Evolutionary conservation across 2,329 filamentous ascomycete species (phyloP), one percentile per base, ranked within the genome.

Genomic region (Botrytis galanthina): DNA sequence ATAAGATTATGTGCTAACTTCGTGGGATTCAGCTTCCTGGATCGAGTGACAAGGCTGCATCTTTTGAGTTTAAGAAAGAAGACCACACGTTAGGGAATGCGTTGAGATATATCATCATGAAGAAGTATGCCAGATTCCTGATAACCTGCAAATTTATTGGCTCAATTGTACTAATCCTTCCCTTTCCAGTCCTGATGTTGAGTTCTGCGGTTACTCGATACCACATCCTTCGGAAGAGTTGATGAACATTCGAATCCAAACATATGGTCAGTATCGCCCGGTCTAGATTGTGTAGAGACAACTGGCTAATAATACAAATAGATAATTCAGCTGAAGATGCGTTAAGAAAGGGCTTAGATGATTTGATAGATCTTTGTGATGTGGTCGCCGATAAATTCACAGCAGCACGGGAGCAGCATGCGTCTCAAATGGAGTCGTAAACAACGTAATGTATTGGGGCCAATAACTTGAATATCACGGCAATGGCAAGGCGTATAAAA

Each of bases 231-330:
- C 95, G 57, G 96, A 99, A 83, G 86, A 91, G 59, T 96, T 97
- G 84, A 97, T 99, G 95, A 97, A 98, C 81, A 86, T 99, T 75
- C 90, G 96, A 80, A 98, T 99, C 76, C 96, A 99, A 84, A 99
- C 95, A 77, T 98, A 96, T 80, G 93, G 95, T 97, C 85, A 81
- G 90, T 83, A 29, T 48, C 20, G 37, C 10, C 16, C 39, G 26
- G 51, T 57, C 22, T 29, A 63, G 42, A 54, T 60, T 44, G 18
- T 48, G 12, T 32, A n/a, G 48, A 8, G 10, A 18, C 48, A 48
- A 46, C 44, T 63, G 44, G 26, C 77, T 80, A 70, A 80, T 69
- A 22, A 20, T 46, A 22, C 26, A 64, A 57, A n/a, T 76, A 97
- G 94, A 94, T 78, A 90, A 90, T 9, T 93, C 89, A 32, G 95